Evolutionary conservation across 2,329 filamentous ascomycete genomes (phyloP), one percentile per base, ranked within the genome.

Genomic region (Periconia sp.): DNA sequence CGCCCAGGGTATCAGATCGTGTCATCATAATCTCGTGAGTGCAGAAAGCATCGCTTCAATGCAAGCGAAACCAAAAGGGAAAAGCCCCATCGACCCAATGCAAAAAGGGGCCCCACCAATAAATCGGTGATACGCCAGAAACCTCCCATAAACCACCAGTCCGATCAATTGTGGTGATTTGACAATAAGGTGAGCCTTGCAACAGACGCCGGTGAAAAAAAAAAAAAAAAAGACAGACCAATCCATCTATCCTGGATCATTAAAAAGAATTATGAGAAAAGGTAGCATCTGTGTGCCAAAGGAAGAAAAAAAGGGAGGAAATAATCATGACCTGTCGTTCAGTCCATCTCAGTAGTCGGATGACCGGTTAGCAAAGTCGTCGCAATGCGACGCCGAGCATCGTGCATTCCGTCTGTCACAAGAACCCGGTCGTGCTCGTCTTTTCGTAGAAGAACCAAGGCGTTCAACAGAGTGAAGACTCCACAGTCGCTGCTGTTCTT

Each of bases 391-490:
- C 78, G 74, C 17, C 85, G 77, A 54, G 87, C 84, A 36, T 76
- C 66, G 2, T 75, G 72, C 76, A 89, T 81, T 40, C 87, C 79
- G 0, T 63, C 51, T 24, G 78, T 69, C 1, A 66, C 55, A 44
- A 87, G 84, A 19, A 72, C 71, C 7, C 55, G 55, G 1, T 41
- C 52, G 5, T 66, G 63, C 5, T 71, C 64, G 10, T 72, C 57
- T 1, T 70, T 73, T 12, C 71, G 65, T 3, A 76, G 68, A 22
- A 75, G 57, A 41, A 83, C 87, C 34, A 89, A 78, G 12, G 81
- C 84, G 59, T 92, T 92, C 13, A 87, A 81, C 52, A 89, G 83
- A 11, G 85, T 82, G 63, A 89, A 89, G 3, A 90, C 81, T n/a
- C 88, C 88, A 54, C 88, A 92, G 63, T 92, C 88, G 59, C 80